Conservation (phyloP, 1,284 basidiomycete species). For the Rhodotorula sp. region DNA sequence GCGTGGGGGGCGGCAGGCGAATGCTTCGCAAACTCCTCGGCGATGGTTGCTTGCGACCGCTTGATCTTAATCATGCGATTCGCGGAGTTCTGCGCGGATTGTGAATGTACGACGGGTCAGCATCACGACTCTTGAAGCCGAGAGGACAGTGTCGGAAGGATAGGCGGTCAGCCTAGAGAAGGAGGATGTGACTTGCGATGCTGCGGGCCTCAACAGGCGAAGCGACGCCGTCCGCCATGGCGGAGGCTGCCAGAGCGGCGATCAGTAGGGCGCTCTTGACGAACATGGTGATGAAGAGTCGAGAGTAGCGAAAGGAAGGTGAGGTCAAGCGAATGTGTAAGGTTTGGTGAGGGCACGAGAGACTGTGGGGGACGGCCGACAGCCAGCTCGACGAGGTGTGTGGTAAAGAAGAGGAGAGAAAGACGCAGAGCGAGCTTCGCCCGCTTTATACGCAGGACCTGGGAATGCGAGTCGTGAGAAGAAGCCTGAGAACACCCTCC, state of each 20-base stretch:
- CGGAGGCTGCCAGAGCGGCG: not conserved
- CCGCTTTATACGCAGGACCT: no score
- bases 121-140: not conserved
- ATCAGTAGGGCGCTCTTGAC: conserved; percentile 4
- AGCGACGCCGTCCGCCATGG: not conserved
- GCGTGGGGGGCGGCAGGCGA: not conserved
- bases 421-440: not conserved
- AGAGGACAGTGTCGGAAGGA: not conserved
- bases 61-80: conserved; percentile 8
- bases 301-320: not conserved
- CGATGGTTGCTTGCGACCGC: conserved; percentile 3
- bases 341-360: not conserved
- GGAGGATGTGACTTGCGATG: conserved; percentile 1
- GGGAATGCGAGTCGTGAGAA: not conserved
- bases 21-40: conserved; percentile 6
- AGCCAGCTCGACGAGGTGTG: no score
- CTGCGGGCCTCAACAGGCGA: not conserved
- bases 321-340: not conserved
- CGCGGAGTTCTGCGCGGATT: not conserved
- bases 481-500: no score
- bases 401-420: not conserved
- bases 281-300: not conserved
- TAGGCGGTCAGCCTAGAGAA: no score
- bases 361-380: not conserved
- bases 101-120: not conserved